Evolutionary conservation across 2,329 filamentous ascomycete species (phyloP).

Genomic region (Colletotrichum sidae): DNA sequence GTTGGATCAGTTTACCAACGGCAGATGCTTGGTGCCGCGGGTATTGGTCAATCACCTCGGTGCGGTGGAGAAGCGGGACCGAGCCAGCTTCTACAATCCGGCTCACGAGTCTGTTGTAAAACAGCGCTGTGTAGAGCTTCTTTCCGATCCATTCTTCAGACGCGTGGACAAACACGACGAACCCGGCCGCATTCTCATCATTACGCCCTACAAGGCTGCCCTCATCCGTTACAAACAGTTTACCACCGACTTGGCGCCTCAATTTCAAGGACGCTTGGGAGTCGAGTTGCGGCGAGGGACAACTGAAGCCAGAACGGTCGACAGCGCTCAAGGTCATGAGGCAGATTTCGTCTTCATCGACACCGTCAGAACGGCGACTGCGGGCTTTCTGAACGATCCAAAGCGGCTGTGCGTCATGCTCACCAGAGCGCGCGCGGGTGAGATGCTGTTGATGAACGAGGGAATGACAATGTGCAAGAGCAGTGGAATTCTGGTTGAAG

Average conservation of each 20-base stretch:
- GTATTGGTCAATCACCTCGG: constrained; percentile 47
- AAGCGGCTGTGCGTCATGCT: constrained; percentile 59
- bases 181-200: constrained; percentile 55
- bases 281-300: background rate
- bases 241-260: constrained; percentile 11
- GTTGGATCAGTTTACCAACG: constrained; percentile 43
- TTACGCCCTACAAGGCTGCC: constrained; percentile 56
- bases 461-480: constrained; percentile 44
- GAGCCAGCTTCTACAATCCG: constrained; percentile 55
- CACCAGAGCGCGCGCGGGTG: constrained; percentile 57
- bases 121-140: constrained; percentile 44
- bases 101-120: constrained; percentile 53
- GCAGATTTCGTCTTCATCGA: constrained; percentile 61
- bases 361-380: constrained; percentile 53
- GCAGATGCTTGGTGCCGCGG: constrained; percentile 48
- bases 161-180: constrained; percentile 40
- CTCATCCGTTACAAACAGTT: constrained; percentile 48
- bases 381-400: constrained; percentile 56
- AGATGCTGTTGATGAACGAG: constrained; percentile 58
- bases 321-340: constrained; percentile 59
- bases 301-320: constrained; percentile 51
- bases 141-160: constrained; percentile 47
- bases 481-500: background rate
- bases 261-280: constrained; percentile 15
- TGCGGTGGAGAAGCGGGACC: constrained; percentile 43